These are phyloP conservation scores for Alternaria solani DNA, from an alignment of 2,329 filamentous ascomycete species.

Conservation along the genomic window DNA sequence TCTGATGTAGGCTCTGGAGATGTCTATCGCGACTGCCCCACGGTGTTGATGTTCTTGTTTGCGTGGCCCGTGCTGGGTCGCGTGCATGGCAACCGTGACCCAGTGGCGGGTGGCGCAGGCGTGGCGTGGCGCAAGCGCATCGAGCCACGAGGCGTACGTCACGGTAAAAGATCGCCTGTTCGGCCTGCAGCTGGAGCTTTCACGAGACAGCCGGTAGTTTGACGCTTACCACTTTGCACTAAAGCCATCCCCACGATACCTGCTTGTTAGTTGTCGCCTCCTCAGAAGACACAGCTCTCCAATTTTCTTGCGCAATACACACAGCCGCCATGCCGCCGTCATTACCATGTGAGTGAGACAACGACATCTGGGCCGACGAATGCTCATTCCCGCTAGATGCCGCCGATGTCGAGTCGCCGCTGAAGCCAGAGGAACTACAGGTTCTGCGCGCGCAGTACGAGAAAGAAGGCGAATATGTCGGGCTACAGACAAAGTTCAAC, in stretches of 20 bases:
- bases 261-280: neutral
- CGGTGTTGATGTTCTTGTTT: conserved; percentile 47
- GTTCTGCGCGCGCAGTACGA: conserved; percentile 95
- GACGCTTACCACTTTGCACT: conserved; percentile 5
- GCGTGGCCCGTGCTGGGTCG: conserved; percentile 33
- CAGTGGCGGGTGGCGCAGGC: conserved; percentile 22
- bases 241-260: neutral
- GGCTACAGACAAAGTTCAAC: conserved; percentile 99
- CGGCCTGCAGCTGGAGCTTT: conserved; percentile 25
- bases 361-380: conserved; percentile 17
- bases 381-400: conserved; percentile 71
- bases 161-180: conserved; percentile 29
- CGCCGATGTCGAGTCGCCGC: conserved; percentile 93
- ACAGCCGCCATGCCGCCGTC: conserved; percentile 44
- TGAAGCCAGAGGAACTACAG: conserved; percentile 90
- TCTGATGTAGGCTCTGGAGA: neutral
- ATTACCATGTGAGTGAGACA: conserved; percentile 44
- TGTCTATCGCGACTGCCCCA: conserved; percentile 24
- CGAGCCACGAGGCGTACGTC: conserved; percentile 46
- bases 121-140: conserved; percentile 11
- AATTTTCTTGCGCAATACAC: conserved; percentile 6
- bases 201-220: conserved; percentile 24
- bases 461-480: conserved; percentile 96
- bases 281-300: neutral
- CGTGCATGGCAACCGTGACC: conserved; percentile 41